These are phyloP conservation scores for Xylariales sp. DNA, from an alignment of 2,329 filamentous ascomycete species.

Conservation along the genomic window DNA sequence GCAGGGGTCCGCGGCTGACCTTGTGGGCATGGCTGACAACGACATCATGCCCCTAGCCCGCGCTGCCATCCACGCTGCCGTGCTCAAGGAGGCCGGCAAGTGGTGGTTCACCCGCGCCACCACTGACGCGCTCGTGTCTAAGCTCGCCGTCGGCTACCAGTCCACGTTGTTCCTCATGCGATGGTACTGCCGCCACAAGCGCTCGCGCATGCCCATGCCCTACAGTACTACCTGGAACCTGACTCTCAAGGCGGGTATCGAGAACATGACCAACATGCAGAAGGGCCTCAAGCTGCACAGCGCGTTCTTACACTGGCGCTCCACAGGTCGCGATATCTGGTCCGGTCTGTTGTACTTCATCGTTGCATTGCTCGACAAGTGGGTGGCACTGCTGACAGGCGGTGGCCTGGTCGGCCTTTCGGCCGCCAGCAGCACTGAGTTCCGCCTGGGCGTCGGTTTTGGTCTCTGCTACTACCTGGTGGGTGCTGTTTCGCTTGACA, in stretches of 20 bases:
- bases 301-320: slow-evolving; percentile 3
- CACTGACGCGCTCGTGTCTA: neutral
- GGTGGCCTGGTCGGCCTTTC: slow-evolving; percentile 1
- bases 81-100: slow-evolving; percentile 1
- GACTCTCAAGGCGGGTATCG: slow-evolving; percentile 4
- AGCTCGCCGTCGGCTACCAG: neutral
- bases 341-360: slow-evolving; percentile 3
- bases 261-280: slow-evolving; percentile 6
- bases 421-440: neutral
- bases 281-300: slow-evolving; percentile 4
- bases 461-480: slow-evolving; percentile 4
- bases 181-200: slow-evolving; percentile 4
- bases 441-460: slow-evolving; percentile 2
- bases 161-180: slow-evolving; percentile 5
- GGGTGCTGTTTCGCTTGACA: slow-evolving; percentile 2
- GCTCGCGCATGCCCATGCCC: slow-evolving; percentile 1
- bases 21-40: neutral
- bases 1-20: neutral
- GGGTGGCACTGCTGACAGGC: slow-evolving; percentile 1
- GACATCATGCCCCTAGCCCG: slow-evolving; percentile 3
- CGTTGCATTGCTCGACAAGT: slow-evolving; percentile 2
- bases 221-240: slow-evolving; percentile 5
- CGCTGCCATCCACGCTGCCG: neutral
- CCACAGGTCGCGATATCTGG: slow-evolving; percentile 2
- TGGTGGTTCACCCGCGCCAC: slow-evolving; percentile 1